Conservation (phyloP, 108 stramenopile genomes). For the Cyclostephanos tholiformis region DNA sequence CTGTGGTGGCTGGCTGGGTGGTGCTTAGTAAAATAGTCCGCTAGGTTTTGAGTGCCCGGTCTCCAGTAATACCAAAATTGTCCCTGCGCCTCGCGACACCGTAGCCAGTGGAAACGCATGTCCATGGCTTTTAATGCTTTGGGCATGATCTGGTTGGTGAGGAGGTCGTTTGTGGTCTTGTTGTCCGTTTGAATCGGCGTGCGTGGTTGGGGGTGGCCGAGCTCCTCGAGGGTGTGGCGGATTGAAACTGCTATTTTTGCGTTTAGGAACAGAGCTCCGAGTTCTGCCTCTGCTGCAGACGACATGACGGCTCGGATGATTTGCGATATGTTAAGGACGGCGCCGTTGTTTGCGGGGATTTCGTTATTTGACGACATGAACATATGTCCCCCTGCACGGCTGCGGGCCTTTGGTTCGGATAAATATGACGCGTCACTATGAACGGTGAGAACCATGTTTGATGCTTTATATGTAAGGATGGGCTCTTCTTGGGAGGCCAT, state of each 20-base stretch:
- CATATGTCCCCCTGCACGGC: too few species aligned
- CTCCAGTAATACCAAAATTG: slow-evolving; percentile 26
- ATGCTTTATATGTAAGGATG: too few species aligned
- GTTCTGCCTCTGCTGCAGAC: slow-evolving; percentile 54
- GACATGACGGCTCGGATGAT: slow-evolving; percentile 42
- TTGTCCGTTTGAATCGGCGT: slow-evolving; percentile 23
- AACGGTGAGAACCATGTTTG: too few species aligned
- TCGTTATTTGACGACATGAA: too few species aligned
- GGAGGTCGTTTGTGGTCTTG: too few species aligned
- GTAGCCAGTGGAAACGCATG: slow-evolving; percentile 30
- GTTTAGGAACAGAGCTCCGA: slow-evolving; percentile 4
- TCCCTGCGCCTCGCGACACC: not conserved
- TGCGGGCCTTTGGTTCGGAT: too few species aligned
- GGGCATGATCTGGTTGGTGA: too few species aligned
- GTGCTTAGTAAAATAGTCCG: too few species aligned
- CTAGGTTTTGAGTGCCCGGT: not conserved
- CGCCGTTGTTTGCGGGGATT: too few species aligned
- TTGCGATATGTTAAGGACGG: slow-evolving; percentile 21
- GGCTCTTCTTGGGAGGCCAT: too few species aligned
- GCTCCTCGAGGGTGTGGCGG: slow-evolving; percentile 20
- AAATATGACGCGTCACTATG: too few species aligned
- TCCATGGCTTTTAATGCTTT: slow-evolving; percentile 13
- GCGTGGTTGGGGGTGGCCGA: slow-evolving; percentile 52
- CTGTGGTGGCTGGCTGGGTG: too few species aligned
- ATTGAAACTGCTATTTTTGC: not conserved